These are phyloP conservation scores for Penicillium vulpinum DNA, from an alignment of 2,329 filamentous ascomycete species.

Conservation along the genomic window DNA sequence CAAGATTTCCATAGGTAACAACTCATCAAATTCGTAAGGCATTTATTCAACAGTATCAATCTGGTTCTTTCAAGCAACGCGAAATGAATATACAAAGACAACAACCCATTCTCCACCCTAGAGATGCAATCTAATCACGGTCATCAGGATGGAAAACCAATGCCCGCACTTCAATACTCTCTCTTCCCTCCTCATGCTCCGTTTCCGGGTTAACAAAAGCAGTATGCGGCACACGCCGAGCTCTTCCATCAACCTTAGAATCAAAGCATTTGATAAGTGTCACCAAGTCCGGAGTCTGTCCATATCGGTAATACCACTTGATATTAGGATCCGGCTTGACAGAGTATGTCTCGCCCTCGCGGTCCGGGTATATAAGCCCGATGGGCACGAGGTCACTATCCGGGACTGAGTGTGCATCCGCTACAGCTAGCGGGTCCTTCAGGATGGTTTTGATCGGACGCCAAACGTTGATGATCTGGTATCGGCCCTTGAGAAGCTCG, in stretches of 20 bases:
- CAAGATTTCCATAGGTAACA: background rate
- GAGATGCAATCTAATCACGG: constrained; percentile 18
- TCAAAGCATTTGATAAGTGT: constrained; percentile 65
- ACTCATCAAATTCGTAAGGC: background rate
- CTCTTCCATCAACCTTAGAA: constrained; percentile 56
- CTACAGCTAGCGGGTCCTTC: constrained; percentile 57
- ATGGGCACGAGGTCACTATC: constrained; percentile 54
- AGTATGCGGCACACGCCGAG: constrained; percentile 56
- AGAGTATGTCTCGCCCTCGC: constrained; percentile 52
- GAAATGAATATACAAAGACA: background rate
- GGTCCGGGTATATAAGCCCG: constrained; percentile 54
- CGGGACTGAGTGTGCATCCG: constrained; percentile 51
- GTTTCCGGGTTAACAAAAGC: constrained; percentile 56
- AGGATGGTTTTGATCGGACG: constrained; percentile 52
- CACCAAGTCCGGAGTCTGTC: constrained; percentile 55
- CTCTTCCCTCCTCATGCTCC: constrained; percentile 38
- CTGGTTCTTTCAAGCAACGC: background rate
- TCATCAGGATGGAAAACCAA: constrained; percentile 54
- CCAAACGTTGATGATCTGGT: constrained; percentile 56
- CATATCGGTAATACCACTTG: constrained; percentile 56
- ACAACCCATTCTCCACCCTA: background rate
- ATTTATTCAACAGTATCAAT: background rate
- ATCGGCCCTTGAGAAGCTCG: constrained; percentile 45
- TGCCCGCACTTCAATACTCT: constrained; percentile 60
- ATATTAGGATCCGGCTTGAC: constrained; percentile 48